phyloP scores from a whole-genome alignment of 2,329 filamentous ascomycete species.

The Colletotrichum sp. region DNA sequence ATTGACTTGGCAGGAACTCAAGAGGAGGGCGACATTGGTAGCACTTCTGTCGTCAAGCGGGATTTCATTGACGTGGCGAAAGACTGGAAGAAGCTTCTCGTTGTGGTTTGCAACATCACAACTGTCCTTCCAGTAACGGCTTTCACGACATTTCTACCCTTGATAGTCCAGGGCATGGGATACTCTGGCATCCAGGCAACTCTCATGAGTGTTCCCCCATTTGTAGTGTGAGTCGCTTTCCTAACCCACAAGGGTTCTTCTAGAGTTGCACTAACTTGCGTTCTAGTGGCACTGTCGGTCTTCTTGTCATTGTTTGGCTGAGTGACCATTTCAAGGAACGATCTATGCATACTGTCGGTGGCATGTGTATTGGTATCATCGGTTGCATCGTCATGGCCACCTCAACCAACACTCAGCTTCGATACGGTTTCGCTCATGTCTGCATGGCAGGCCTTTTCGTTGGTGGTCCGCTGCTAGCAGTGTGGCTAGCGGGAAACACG shows the following conservation, averaged over 20 bases:
- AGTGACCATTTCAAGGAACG: conserved; percentile 26
- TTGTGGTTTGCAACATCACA: background rate
- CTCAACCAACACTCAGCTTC: conserved; percentile 20
- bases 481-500: conserved; percentile 60
- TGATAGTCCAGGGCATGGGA: background rate
- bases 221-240: conserved; percentile 7
- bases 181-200: background rate
- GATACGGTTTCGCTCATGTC: conserved; percentile 26
- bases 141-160: background rate
- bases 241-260: background rate
- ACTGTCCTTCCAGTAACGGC: background rate
- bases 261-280: background rate
- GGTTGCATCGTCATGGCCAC: conserved; percentile 26
- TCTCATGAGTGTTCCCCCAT: background rate
- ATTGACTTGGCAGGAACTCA: background rate
- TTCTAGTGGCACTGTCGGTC: conserved; percentile 6
- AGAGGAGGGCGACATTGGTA: background rate
- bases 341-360: conserved; percentile 24
- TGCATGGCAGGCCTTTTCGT: conserved; percentile 42
- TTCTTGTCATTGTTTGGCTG: conserved; percentile 23
- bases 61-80: background rate
- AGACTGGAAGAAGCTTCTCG: background rate
- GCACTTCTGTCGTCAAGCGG: background rate
- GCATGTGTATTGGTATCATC: conserved; percentile 22
- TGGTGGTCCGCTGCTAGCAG: conserved; percentile 53